phyloP scores from a whole-genome alignment of 805 yeast genomes.

The Ogataea chonburiensis region DNA sequence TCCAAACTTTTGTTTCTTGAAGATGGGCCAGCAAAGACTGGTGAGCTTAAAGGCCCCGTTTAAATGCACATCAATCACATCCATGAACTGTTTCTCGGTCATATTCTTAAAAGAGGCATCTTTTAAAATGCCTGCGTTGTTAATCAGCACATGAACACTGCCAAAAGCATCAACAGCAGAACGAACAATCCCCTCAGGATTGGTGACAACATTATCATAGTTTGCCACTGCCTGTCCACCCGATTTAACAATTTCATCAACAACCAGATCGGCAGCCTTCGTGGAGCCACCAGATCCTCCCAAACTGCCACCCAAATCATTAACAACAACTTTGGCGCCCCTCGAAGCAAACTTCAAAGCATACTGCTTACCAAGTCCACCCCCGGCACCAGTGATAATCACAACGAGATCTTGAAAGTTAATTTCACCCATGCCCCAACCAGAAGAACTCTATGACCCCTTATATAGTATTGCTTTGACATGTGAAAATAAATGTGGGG shows the following conservation, averaged over 20 bases:
- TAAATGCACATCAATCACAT: constrained; percentile 83
- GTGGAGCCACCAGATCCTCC: constrained; percentile 68
- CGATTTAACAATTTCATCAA: constrained; percentile 67
- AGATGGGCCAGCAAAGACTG: constrained; percentile 88
- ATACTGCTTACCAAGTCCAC: constrained; percentile 89
- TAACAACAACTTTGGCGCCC: constrained; percentile 94
- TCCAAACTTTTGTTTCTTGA: constrained; percentile 83
- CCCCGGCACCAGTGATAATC: constrained; percentile 95
- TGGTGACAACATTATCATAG: constrained; percentile 81
- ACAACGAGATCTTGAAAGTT: constrained; percentile 84
- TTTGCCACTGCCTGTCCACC: constrained; percentile 94
- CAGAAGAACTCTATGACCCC: not conserved
- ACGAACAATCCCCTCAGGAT: constrained; percentile 80
- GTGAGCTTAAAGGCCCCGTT: constrained; percentile 86
- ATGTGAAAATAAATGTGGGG: constrained; percentile 21
- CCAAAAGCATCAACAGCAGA: constrained; percentile 88
- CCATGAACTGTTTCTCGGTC: constrained; percentile 74
- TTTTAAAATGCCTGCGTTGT: constrained; percentile 93
- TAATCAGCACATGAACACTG: constrained; percentile 81
- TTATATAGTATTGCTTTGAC: constrained; percentile 11
- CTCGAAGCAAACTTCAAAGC: constrained; percentile 83
- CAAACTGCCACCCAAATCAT: constrained; percentile 86
- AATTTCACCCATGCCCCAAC: constrained; percentile 31
- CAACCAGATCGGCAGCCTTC: constrained; percentile 86
- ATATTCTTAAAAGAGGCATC: constrained; percentile 86